Evolutionary conservation across 805 yeast species (phyloP).

Genomic region (Pichia occidentalis): DNA sequence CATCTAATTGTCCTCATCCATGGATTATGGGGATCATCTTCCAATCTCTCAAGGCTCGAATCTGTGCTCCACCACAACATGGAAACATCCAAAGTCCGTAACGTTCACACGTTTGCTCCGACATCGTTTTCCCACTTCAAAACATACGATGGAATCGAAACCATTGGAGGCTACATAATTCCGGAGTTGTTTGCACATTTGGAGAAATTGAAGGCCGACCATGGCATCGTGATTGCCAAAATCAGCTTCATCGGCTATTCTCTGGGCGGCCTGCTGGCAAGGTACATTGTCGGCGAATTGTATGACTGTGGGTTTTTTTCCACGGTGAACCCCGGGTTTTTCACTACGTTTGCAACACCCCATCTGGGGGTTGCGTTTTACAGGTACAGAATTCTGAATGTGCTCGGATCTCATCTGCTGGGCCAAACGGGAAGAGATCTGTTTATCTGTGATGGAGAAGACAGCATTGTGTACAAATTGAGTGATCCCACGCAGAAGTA

Average conservation of each 20-base stretch:
- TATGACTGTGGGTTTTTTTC: conserved; percentile 46
- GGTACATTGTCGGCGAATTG: conserved; percentile 63
- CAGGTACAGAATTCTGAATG: conserved; percentile 36
- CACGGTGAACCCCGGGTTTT: conserved; percentile 51
- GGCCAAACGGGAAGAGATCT: conserved; percentile 73
- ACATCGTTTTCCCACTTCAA: conserved; percentile 59
- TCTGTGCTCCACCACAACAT: conserved; percentile 34
- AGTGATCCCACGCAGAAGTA: conserved; percentile 47
- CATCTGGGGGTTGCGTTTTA: conserved; percentile 59
- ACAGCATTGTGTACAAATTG: conserved; percentile 44
- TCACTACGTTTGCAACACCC: conserved; percentile 72
- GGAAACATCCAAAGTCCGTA: conserved; percentile 30
- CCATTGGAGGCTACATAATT: conserved; percentile 64
- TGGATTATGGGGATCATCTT: conserved; percentile 71
- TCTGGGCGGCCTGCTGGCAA: conserved; percentile 76
- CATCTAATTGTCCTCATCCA: conserved; percentile 72
- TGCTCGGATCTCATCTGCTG: conserved; percentile 46
- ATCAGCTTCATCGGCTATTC: conserved; percentile 84
- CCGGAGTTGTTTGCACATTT: conserved; percentile 52
- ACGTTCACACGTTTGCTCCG: conserved; percentile 42
- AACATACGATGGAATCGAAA: conserved; percentile 80
- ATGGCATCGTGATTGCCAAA: conserved; percentile 34
- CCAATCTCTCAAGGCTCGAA: conserved; percentile 46
- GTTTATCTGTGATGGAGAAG: conserved; percentile 42
- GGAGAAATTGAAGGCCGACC: conserved; percentile 28